Evolutionary conservation across 306 rosid genomes (phyloP).

Genomic region (Hippophae tibetana): DNA sequence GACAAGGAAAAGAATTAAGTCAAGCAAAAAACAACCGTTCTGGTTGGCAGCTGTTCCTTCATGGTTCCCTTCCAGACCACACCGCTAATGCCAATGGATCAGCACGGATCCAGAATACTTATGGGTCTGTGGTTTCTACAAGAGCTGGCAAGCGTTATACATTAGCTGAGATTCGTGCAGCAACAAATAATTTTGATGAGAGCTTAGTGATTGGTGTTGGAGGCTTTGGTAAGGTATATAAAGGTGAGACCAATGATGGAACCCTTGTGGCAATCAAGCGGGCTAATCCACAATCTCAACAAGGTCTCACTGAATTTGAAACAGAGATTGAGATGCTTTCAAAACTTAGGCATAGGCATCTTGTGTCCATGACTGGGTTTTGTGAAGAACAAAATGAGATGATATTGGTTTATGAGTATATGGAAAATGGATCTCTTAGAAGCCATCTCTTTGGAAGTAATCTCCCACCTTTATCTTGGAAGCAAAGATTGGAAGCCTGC

Average conservation of each 20-base stretch:
- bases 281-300: conserved; percentile 82
- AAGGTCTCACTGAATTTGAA: conserved; percentile 85
- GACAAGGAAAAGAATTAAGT: conserved; percentile 29
- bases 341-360: conserved; percentile 85
- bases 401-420: conserved; percentile 91
- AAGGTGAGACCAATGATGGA: conserved; percentile 72
- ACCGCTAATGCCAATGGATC: conserved; percentile 44
- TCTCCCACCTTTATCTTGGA: conserved; percentile 73
- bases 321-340: conserved; percentile 99
- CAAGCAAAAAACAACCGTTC: conserved; percentile 46
- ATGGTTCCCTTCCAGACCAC: conserved; percentile 41
- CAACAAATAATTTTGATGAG: conserved; percentile 70
- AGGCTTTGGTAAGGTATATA: conserved; percentile 94
- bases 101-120: conserved; percentile 42
- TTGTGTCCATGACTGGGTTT: conserved; percentile 87
- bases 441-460: conserved; percentile 83
- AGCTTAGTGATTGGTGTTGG: conserved; percentile 81
- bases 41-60: conserved; percentile 62
- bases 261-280: conserved; percentile 73
- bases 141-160: conserved; percentile 67
- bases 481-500: conserved; percentile 80
- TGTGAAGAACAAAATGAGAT: conserved; percentile 90
- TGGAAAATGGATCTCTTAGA: conserved; percentile 92
- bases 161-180: conserved; percentile 59
- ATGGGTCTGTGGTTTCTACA: conserved; percentile 33